These are phyloP conservation scores for Talaromyces sp. DNA, from an alignment of 2,329 filamentous ascomycete genomes.

Conservation along the genomic window DNA sequence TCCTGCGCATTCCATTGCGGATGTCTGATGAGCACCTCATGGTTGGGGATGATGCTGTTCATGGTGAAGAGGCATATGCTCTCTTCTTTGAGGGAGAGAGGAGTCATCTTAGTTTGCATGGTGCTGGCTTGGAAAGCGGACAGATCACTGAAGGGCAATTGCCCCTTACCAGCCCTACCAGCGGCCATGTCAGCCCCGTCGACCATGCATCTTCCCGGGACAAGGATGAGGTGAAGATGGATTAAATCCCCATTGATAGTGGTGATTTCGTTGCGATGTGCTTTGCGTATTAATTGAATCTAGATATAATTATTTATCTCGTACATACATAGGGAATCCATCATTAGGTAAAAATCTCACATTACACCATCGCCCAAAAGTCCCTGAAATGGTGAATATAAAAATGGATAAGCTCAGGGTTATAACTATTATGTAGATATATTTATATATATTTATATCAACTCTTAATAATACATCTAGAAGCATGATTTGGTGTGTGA, in stretches of 20 bases:
- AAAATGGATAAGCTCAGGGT: too few species aligned
- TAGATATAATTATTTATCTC: neutral
- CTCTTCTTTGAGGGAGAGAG: conserved; percentile 18
- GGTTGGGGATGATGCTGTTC: conserved; percentile 48
- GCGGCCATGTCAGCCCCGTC: neutral
- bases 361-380: neutral
- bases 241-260: neutral
- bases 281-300: neutral
- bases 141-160: conserved; percentile 16
- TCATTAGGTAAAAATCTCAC: neutral
- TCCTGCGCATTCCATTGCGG: conserved; percentile 47
- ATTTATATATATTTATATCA: too few species aligned
- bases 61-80: conserved; percentile 47
- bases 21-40: conserved; percentile 48
- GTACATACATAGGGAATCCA: neutral
- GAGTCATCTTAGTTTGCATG: conserved; percentile 20
- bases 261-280: neutral
- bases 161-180: neutral
- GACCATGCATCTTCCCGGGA: conserved; percentile 1
- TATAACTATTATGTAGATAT: too few species aligned
- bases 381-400: neutral
- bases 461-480: too few species aligned
- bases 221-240: conserved; percentile 8
- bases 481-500: too few species aligned
- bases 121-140: conserved; percentile 16